These are phyloP conservation scores for Polymyxa betae DNA, from an alignment of 208 protist species.

Conservation along the genomic window DNA sequence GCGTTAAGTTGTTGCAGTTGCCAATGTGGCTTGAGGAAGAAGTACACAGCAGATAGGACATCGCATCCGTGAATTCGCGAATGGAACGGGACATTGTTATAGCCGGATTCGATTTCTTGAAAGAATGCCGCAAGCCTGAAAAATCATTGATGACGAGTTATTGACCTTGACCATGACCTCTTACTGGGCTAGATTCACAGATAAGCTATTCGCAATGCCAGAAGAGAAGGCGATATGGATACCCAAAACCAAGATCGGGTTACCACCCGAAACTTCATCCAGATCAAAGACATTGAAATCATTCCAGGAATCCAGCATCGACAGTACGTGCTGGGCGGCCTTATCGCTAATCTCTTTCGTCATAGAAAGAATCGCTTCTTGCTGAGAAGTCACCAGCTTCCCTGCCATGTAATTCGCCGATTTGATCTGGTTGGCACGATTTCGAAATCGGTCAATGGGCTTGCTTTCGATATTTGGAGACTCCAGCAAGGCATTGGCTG, in stretches of 20 bases:
- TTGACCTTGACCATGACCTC: too few relatives aligned
- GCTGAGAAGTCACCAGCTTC: background rate
- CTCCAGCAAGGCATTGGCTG: background rate
- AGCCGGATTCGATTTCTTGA: background rate
- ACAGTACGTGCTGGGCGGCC: background rate
- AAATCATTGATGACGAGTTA: too few relatives aligned
- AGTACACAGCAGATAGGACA: conserved; percentile 71
- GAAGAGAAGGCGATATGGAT: background rate
- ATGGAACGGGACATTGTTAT: conserved; percentile 70
- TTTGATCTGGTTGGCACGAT: background rate
- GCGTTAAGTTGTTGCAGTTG: conserved; percentile 72
- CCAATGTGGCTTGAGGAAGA: conserved; percentile 60
- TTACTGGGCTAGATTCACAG: background rate
- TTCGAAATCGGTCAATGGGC: background rate
- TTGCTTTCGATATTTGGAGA: background rate
- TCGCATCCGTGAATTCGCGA: conserved; percentile 74
- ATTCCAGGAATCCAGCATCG: background rate
- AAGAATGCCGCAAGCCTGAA: background rate
- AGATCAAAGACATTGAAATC: background rate
- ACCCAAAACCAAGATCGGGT: background rate
- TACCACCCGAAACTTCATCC: background rate
- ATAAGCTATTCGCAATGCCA: background rate
- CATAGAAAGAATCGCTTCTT: background rate
- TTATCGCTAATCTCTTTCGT: background rate
- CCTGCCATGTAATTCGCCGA: background rate